These are phyloP conservation scores for Botrytis cinerea DNA, from an alignment of 2,329 filamentous ascomycete species.

Conservation along the genomic window DNA sequence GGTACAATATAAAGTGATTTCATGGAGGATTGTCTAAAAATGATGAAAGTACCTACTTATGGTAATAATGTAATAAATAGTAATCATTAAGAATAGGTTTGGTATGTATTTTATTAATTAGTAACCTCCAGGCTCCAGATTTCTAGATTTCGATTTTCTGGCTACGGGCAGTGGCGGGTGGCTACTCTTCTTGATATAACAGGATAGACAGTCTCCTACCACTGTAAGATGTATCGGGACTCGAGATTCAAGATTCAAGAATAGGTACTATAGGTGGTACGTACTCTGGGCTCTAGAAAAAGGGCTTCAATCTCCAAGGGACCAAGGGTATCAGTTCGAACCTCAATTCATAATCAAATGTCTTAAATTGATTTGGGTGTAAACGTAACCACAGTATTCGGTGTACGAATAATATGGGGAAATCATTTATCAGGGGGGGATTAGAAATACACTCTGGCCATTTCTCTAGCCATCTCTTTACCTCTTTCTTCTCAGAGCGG, in stretches of 20 bases:
- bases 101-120: background rate
- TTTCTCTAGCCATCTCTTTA: background rate
- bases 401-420: constrained; percentile 16
- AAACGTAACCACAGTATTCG: constrained; percentile 11
- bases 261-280: background rate
- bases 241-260: background rate
- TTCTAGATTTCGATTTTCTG: background rate
- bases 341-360: background rate
- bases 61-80: background rate
- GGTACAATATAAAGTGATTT: background rate
- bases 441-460: background rate
- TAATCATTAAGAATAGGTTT: background rate
- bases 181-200: background rate
- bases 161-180: background rate
- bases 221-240: background rate
- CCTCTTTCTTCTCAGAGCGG: background rate
- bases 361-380: background rate
- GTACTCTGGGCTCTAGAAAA: background rate
- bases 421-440: background rate
- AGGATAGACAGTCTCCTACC: background rate
- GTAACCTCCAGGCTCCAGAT: background rate
- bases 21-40: background rate
- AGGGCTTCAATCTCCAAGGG: background rate
- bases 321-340: background rate
- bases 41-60: background rate